Conservation (phyloP, 176 grass and related monocot genomes). For the Rhynchospora tenuis region DNA sequence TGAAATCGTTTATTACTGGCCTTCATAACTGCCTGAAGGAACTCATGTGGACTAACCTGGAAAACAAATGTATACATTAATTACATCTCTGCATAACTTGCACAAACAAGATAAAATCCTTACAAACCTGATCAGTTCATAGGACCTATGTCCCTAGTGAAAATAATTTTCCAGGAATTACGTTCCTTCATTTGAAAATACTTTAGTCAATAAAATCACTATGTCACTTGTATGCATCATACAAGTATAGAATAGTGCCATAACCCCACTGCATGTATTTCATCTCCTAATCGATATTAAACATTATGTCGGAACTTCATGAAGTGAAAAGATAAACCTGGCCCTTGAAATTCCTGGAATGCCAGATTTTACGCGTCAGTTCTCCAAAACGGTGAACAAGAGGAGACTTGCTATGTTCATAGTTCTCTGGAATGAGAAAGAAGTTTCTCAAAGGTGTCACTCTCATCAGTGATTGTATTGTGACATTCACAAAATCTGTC, state of each 20-base stretch:
- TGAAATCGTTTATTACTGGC: slow-evolving; percentile 84
- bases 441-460: slow-evolving; percentile 96
- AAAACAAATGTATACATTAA: slow-evolving; percentile 20
- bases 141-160: neutral
- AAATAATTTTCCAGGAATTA: neutral
- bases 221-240: neutral
- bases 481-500: slow-evolving; percentile 97
- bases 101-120: neutral
- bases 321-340: slow-evolving; percentile 47
- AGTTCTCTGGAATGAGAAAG: slow-evolving; percentile 97
- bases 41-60: slow-evolving; percentile 98
- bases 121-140: neutral
- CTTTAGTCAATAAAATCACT: neutral
- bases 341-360: slow-evolving; percentile 96
- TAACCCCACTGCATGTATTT: neutral
- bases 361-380: slow-evolving; percentile 94
- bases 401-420: slow-evolving; percentile 79
- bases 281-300: neutral
- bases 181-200: neutral
- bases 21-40: slow-evolving; percentile 97
- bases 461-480: slow-evolving; percentile 96
- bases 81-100: neutral
- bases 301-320: neutral
- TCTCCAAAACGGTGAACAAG: slow-evolving; percentile 96
- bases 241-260: neutral